phyloP scores from a whole-genome alignment of 2,329 filamentous ascomycete species.

The Rhynchosporium graminicola region DNA sequence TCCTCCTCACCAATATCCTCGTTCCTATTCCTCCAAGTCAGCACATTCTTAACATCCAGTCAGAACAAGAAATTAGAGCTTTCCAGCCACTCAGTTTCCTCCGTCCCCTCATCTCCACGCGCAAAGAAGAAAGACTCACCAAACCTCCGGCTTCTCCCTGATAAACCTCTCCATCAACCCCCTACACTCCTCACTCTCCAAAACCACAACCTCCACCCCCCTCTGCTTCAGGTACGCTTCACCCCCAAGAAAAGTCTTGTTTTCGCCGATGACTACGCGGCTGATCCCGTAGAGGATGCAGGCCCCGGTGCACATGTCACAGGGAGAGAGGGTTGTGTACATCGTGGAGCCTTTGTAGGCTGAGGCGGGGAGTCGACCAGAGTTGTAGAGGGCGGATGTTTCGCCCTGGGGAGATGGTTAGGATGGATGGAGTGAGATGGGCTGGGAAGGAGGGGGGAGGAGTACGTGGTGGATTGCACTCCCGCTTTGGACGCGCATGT shows the following conservation, averaged over 20 bases:
- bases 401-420: slow-evolving; percentile 57
- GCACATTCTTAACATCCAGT: background rate
- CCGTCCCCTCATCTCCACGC: slow-evolving; percentile 1
- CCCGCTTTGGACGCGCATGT: slow-evolving; percentile 72
- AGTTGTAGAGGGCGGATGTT: slow-evolving; percentile 73
- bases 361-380: slow-evolving; percentile 68
- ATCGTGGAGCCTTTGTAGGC: slow-evolving; percentile 74
- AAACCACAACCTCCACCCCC: slow-evolving; percentile 72
- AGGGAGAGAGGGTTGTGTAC: slow-evolving; percentile 79
- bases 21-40: slow-evolving; percentile 47
- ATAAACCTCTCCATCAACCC: slow-evolving; percentile 73
- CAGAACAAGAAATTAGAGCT: too few relatives aligned
- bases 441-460: slow-evolving; percentile 20
- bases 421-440: background rate
- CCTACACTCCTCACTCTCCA: slow-evolving; percentile 66
- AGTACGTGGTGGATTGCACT: slow-evolving; percentile 70
- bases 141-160: slow-evolving; percentile 68
- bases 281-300: slow-evolving; percentile 75
- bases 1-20: slow-evolving; percentile 58
- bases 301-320: slow-evolving; percentile 78
- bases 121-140: slow-evolving; percentile 47
- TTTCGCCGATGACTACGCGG: slow-evolving; percentile 76
- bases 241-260: slow-evolving; percentile 72
- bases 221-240: slow-evolving; percentile 68
- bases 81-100: too few relatives aligned